phyloP scores from a whole-genome alignment of 495 filamentous ascomycete genomes.

The Rusavskia elegans region DNA sequence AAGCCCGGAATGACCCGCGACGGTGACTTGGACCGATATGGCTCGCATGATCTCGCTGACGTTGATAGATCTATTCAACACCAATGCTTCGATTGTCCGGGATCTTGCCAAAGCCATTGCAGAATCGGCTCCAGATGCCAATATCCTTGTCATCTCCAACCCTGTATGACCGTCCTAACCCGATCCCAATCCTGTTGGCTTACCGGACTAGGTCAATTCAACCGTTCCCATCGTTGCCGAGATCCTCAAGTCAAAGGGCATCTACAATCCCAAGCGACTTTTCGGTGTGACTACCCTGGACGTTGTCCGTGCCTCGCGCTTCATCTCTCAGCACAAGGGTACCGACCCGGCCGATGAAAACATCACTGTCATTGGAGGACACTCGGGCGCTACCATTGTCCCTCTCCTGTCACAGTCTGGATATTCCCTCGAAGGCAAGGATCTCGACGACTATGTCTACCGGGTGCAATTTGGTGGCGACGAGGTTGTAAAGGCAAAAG shows the following conservation, averaged over 20 bases:
- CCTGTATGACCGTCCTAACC: conserved; percentile 37
- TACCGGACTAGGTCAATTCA: conserved; percentile 56
- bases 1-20: conserved; percentile 99
- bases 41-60: not conserved
- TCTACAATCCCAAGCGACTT: conserved; percentile 96
- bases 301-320: conserved; percentile 91
- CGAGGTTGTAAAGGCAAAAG: conserved; percentile 98
- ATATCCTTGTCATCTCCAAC: conserved; percentile 95
- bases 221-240: conserved; percentile 95
- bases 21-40: conserved; percentile 25
- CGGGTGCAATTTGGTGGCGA: conserved; percentile 99
- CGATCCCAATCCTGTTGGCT: not conserved
- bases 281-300: conserved; percentile 99
- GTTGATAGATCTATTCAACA: conserved; percentile 88
- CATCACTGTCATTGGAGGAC: conserved; percentile 89
- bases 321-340: conserved; percentile 82
- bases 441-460: conserved; percentile 63
- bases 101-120: conserved; percentile 94
- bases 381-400: conserved; percentile 96
- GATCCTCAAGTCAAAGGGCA: conserved; percentile 81
- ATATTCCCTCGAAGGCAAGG: conserved; percentile 59
- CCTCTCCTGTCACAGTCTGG: conserved; percentile 94
- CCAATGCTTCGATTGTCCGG: conserved; percentile 97
- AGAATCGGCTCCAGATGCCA: conserved; percentile 77
- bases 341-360: conserved; percentile 85